Conservation (phyloP, 1,284 basidiomycete species). For the Gastroboletus turbinatus region DNA sequence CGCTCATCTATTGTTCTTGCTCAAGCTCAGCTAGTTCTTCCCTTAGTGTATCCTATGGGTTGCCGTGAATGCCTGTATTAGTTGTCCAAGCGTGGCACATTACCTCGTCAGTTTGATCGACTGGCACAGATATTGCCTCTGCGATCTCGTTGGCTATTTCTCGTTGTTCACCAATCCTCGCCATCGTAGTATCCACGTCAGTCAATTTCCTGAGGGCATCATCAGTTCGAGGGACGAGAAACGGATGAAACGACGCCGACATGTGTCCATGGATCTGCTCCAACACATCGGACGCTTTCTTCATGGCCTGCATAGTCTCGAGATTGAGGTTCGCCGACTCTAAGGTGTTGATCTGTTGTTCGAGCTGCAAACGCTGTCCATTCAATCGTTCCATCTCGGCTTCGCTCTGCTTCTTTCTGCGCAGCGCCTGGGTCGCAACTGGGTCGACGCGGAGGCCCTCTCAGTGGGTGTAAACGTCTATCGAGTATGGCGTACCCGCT, state of each 20-base stretch:
- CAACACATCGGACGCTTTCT: constrained; percentile 91
- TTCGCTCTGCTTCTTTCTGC: constrained; percentile 93
- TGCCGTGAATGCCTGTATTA: constrained; percentile 8
- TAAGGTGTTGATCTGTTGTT: constrained; percentile 96
- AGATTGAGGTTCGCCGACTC: constrained; percentile 98
- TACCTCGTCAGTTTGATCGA: constrained; percentile 75
- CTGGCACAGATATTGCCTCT: constrained; percentile 87
- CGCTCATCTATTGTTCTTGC: constrained; percentile 89
- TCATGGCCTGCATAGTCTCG: constrained; percentile 98
- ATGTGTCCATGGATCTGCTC: constrained; percentile 90
- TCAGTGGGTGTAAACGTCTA: constrained; percentile 8
- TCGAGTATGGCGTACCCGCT: constrained; percentile 61
- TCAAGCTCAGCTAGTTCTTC: constrained; percentile 89
- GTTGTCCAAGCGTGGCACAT: constrained; percentile 20
- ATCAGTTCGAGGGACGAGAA: background rate
- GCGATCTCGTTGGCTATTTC: constrained; percentile 95
- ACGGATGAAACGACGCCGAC: constrained; percentile 50
- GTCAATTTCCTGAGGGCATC: constrained; percentile 69
- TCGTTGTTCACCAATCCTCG: constrained; percentile 88
- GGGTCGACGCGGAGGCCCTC: background rate
- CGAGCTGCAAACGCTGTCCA: constrained; percentile 89
- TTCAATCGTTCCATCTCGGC: constrained; percentile 85
- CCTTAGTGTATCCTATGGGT: constrained; percentile 74
- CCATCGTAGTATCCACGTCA: constrained; percentile 93
- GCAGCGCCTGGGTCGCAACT: constrained; percentile 83